Conservation (phyloP, 371 early-diverging fungal species). For the Umbelopsis sp. region DNA sequence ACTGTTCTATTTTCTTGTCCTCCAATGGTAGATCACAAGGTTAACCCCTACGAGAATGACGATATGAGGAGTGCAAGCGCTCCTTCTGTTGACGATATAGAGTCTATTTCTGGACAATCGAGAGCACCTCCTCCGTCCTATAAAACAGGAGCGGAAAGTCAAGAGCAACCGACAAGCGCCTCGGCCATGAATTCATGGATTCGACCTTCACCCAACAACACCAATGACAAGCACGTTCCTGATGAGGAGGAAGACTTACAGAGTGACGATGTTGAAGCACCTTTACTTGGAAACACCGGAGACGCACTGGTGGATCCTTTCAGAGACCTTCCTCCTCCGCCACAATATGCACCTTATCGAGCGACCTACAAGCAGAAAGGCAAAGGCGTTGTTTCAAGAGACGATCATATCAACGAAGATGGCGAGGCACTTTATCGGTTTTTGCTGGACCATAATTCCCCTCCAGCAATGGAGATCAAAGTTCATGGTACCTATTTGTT, state of each 20-base stretch:
- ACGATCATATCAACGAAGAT: constrained; percentile 47
- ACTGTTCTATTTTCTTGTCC: neutral
- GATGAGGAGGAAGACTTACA: neutral
- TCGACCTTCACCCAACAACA: neutral
- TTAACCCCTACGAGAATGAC: neutral
- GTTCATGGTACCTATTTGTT: constrained; percentile 37
- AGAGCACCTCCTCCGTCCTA: neutral
- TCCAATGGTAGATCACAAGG: neutral
- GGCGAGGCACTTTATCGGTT: constrained; percentile 50
- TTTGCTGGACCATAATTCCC: constrained; percentile 42
- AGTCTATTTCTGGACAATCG: neutral
- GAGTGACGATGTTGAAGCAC: neutral
- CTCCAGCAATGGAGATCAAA: constrained; percentile 37
- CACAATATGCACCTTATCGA: constrained; percentile 40
- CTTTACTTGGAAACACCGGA: neutral
- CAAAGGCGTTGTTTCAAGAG: constrained; percentile 38
- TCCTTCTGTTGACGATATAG: neutral
- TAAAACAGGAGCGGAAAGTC: neutral
- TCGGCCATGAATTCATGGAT: neutral
- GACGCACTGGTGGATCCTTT: neutral
- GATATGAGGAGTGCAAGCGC: constrained; percentile 1
- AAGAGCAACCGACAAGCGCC: neutral
- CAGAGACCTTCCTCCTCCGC: constrained; percentile 43
- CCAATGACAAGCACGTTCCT: neutral
- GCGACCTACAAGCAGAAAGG: constrained; percentile 28